These are phyloP conservation scores for Cercospora janseana DNA, from an alignment of 2,329 filamentous ascomycete species.

Conservation along the genomic window DNA sequence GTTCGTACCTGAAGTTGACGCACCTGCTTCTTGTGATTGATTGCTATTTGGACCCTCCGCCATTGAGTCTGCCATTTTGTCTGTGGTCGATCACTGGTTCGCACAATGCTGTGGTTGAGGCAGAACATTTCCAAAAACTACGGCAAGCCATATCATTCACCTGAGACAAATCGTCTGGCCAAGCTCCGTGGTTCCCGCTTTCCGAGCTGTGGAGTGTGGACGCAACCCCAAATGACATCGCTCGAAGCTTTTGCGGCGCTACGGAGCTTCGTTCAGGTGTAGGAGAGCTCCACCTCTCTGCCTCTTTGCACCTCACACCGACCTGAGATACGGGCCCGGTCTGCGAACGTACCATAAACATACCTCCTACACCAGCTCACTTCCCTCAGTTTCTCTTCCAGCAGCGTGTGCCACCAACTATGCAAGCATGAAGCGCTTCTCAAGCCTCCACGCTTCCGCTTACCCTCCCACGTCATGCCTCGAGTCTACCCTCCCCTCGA, in stretches of 20 bases:
- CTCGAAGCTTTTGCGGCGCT: slow-evolving; percentile 4
- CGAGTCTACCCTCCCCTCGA: slow-evolving; percentile 51
- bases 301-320: neutral
- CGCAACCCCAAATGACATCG: slow-evolving; percentile 2
- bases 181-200: too few relatives aligned
- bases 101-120: neutral
- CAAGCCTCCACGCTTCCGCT: neutral
- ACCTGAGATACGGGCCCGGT: neutral
- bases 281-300: slow-evolving; percentile 6
- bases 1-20: too few relatives aligned
- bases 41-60: neutral
- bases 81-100: too few relatives aligned
- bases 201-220: too few relatives aligned
- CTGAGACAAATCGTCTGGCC: too few relatives aligned
- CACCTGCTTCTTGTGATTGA: neutral
- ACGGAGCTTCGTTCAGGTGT: slow-evolving; percentile 5
- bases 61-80: neutral
- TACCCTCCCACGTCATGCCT: slow-evolving; percentile 42
- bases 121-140: neutral
- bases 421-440: slow-evolving; percentile 12
- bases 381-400: neutral
- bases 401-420: neutral
- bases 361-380: neutral
- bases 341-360: neutral
- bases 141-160: neutral